These are phyloP conservation scores for Termitomyces sp. DNA, from an alignment of 768 basidiomycete species.

Conservation along the genomic window DNA sequence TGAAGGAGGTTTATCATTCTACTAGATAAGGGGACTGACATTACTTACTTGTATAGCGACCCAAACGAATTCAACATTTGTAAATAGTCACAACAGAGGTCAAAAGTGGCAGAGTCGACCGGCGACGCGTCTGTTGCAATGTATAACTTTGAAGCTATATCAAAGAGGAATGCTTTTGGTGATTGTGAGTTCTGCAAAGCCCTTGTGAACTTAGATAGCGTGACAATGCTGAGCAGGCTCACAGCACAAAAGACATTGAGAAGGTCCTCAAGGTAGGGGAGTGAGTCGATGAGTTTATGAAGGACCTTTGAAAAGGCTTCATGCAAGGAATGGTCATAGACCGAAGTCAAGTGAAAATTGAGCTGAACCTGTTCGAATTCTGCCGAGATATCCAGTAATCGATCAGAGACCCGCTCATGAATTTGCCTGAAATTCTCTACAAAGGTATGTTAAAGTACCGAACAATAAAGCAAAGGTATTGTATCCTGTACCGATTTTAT, in stretches of 20 bases:
- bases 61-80: constrained; percentile 84
- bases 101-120: constrained; percentile 84
- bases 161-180: constrained; percentile 92
- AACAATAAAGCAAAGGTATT: neutral
- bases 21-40: neutral
- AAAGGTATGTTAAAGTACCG: neutral
- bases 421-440: constrained; percentile 90
- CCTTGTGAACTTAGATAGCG: constrained; percentile 2
- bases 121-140: constrained; percentile 93
- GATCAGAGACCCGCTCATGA: constrained; percentile 80
- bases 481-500: constrained; percentile 67
- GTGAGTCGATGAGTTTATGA: constrained; percentile 79
- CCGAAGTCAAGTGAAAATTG: constrained; percentile 88
- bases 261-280: constrained; percentile 83
- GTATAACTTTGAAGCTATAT: constrained; percentile 77
- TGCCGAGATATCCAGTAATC: constrained; percentile 68
- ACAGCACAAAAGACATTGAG: constrained; percentile 84
- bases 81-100: constrained; percentile 87
- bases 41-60: constrained; percentile 78
- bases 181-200: constrained; percentile 76
- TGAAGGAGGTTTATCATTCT: constrained; percentile 12
- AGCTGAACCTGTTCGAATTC: constrained; percentile 76
- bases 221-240: constrained; percentile 16
- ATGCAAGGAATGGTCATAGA: constrained; percentile 88
- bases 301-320: constrained; percentile 90